Conservation (phyloP, 2,329 filamentous ascomycete species). For the Periconia macrospinosa region DNA sequence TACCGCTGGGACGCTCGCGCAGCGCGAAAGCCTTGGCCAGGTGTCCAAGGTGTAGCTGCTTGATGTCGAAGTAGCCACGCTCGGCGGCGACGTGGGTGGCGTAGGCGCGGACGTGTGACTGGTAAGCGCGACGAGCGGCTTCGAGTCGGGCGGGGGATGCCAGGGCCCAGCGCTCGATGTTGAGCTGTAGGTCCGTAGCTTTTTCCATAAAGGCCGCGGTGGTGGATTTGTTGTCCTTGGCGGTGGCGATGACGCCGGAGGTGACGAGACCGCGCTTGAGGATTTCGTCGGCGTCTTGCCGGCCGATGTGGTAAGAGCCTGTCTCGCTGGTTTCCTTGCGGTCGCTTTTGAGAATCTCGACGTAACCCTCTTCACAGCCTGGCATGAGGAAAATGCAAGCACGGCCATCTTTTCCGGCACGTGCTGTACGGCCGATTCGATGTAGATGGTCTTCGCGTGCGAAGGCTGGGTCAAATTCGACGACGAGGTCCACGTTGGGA, state of each 20-base stretch:
- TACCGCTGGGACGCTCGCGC: constrained; percentile 83
- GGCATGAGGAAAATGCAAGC: constrained; percentile 89
- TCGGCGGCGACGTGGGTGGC: constrained; percentile 90
- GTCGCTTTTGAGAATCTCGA: constrained; percentile 73
- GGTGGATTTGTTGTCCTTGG: constrained; percentile 31
- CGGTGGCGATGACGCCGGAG: constrained; percentile 20
- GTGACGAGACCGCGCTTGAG: constrained; percentile 64
- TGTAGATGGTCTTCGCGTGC: constrained; percentile 92
- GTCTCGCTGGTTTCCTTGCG: constrained; percentile 62
- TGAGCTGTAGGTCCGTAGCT: constrained; percentile 69
- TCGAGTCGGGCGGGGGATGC: constrained; percentile 72
- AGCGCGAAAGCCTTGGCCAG: constrained; percentile 91
- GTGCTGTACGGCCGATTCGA: constrained; percentile 89
- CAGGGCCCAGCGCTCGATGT: constrained; percentile 66
- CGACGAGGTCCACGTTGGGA: constrained; percentile 88
- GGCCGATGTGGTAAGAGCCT: constrained; percentile 55
- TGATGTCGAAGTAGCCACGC: constrained; percentile 86
- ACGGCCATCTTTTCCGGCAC: constrained; percentile 84
- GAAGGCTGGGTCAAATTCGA: constrained; percentile 96
- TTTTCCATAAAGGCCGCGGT: constrained; percentile 62
- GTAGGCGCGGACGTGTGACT: constrained; percentile 91
- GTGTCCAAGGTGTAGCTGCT: constrained; percentile 87
- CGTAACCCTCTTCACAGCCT: constrained; percentile 89
- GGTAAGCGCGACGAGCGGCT: constrained; percentile 80
- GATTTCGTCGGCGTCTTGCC: constrained; percentile 66